Percentiles rank a stretch among this genome's conserved stretches.
Evolutionary conservation across 306 rosid genomes (phyloP).

Genomic region (Arachis hypogaea): DNA sequence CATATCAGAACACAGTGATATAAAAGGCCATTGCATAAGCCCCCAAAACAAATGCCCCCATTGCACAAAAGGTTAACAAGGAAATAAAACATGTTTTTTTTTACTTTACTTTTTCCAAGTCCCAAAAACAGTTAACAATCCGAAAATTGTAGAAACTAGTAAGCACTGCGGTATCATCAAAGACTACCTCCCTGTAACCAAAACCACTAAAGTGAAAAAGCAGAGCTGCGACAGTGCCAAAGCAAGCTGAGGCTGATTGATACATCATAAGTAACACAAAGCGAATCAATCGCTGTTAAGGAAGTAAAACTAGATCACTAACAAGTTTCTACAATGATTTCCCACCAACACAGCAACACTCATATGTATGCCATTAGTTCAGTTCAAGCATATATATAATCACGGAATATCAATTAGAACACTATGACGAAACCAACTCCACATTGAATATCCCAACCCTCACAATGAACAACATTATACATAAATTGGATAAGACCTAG

Average conservation of each 20-base stretch:
- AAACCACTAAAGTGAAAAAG: constrained; percentile 9
- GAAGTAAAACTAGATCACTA: constrained; percentile 9
- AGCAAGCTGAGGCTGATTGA: constrained; percentile 7
- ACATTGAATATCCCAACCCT: constrained; percentile 11
- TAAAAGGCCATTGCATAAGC: background rate
- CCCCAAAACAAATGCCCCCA: background rate
- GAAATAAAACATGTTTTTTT: background rate
- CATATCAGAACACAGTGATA: constrained; percentile 9
- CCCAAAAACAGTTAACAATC: constrained; percentile 5
- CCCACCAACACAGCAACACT: constrained; percentile 13
- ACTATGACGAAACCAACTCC: constrained; percentile 1
- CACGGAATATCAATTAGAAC: constrained; percentile 16
- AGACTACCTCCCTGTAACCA: constrained; percentile 11
- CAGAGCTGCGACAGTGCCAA: constrained; percentile 11
- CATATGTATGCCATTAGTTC: constrained; percentile 1
- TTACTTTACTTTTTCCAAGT: background rate
- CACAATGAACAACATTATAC: background rate
- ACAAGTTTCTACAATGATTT: background rate
- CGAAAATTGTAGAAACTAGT: background rate
- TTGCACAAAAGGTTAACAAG: constrained; percentile 3
- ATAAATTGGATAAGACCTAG: constrained; percentile 6
- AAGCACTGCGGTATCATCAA: constrained; percentile 2
- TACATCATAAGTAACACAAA: constrained; percentile 29
- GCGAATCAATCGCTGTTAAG: constrained; percentile 1
- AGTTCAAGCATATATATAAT: background rate